Base-by-base conservation (phyloP, 495 filamentous ascomycete genomes). In the Alectoria sarmentosa region DNA sequence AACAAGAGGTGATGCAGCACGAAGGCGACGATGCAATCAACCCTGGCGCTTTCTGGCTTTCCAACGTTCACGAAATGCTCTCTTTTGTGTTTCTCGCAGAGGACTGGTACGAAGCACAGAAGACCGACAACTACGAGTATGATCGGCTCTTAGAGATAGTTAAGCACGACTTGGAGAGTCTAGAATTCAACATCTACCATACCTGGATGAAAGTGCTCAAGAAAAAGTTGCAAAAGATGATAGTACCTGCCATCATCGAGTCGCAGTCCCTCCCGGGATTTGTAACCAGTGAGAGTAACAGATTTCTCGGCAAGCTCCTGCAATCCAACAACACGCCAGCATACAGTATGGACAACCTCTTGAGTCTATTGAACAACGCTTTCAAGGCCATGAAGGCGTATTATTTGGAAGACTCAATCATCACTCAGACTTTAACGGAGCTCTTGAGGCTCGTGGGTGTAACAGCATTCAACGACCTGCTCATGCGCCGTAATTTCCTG, bases 191-290 rank as follows among this genome's bases (percentile, higher is more conserved):
- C 79, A 98, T 99, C 73, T 99, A 99, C 76, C 95, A 99, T 76
- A 99, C 94, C 15, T 99, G 94, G 94, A 99, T 99, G 94, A 99
- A 99, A 81, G 92, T 96, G 52, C 82, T 99, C 71, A 99, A 99
- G 82, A 96, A 96, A 82, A 96, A 95, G 76, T 82, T 99, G 57
- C 89, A 90, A 70, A 98, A 98, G 82, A 99, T 99, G 94, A 96
- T 99, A 71, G 94, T 99, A 34, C 94, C 94, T 0, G 94, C 94
- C 48, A 98, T 99, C 73, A 98, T 99, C 72, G 94, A 99, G 76
- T 97, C 93, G 32, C 94, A 99, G 74, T 97, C 93, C 13, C 86
- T 99, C 62, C 94, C 94, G 26, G 94, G 94, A 67, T 99, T 99
- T 74, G 94, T 98, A 59, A 99, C 94, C 62, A 98, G 93, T 72